Percentiles rank a stretch among this genome's conserved stretches.
phyloP scores from a whole-genome alignment of 306 rosid genomes.

The Astragalus membranaceus region DNA sequence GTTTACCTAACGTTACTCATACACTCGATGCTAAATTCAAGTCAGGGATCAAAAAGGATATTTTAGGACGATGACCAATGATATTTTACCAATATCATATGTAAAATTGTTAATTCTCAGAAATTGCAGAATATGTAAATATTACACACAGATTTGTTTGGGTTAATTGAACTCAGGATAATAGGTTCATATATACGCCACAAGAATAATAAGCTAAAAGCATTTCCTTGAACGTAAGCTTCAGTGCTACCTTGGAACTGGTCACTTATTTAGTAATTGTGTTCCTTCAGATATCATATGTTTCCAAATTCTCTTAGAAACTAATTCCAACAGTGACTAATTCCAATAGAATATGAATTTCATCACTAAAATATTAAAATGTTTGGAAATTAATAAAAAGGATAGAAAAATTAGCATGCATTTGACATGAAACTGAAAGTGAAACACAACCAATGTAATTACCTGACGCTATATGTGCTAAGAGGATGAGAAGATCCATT shows the following conservation, averaged over 20 bases:
- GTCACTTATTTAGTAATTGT: neutral
- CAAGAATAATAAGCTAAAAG: neutral
- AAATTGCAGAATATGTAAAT: neutral
- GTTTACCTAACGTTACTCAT: neutral
- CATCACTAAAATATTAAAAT: neutral
- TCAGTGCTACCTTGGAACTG: neutral
- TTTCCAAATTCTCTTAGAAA: neutral
- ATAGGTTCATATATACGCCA: neutral
- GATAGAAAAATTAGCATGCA: neutral
- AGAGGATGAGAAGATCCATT: slow-evolving; percentile 80
- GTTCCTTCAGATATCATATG: neutral
- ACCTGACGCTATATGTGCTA: slow-evolving; percentile 55
- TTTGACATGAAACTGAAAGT: slow-evolving; percentile 2
- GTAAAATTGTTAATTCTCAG: neutral
- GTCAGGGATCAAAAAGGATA: too few relatives aligned
- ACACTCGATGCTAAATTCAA: too few relatives aligned
- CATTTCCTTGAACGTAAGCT: neutral
- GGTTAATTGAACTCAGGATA: neutral
- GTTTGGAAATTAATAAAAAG: neutral
- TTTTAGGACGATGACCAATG: too few relatives aligned
- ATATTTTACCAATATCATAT: too few relatives aligned
- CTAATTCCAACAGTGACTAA: neutral
- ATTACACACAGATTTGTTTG: neutral
- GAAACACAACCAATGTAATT: slow-evolving; percentile 25
- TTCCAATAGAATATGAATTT: neutral